Conservation (phyloP, 2,329 filamentous ascomycete species). For the Neoscytalidium dimidiatum region DNA sequence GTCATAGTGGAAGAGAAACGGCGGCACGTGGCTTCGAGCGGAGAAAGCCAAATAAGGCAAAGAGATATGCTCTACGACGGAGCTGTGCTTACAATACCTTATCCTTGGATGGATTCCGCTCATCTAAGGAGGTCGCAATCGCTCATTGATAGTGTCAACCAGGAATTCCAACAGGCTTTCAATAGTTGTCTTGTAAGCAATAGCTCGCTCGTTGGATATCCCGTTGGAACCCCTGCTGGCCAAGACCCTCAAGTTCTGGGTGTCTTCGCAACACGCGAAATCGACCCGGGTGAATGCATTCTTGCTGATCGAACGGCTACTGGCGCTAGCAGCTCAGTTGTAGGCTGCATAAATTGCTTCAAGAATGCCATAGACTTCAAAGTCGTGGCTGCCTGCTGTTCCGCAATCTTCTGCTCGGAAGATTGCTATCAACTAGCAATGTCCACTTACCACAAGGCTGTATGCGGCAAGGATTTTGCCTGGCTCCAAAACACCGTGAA, state of each 20-base stretch:
- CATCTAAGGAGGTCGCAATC: conserved; percentile 16
- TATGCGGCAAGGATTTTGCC: conserved; percentile 33
- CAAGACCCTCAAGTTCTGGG: not conserved
- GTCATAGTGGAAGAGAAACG: conserved; percentile 21
- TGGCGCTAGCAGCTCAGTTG: conserved; percentile 24
- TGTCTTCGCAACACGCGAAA: not conserved
- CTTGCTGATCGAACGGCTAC: conserved; percentile 23
- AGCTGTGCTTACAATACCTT: conserved; percentile 23
- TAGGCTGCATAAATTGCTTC: conserved; percentile 28
- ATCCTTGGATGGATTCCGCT: conserved; percentile 22
- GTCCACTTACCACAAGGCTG: conserved; percentile 28
- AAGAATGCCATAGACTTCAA: conserved; percentile 22
- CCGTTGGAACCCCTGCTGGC: not conserved
- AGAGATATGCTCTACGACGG: conserved; percentile 24
- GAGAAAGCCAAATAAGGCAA: not conserved
- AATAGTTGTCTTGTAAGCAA: not conserved
- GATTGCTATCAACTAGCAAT: conserved; percentile 28
- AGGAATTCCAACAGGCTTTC: not conserved
- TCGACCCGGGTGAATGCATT: conserved; percentile 24
- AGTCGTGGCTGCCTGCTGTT: conserved; percentile 26
- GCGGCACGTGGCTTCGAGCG: conserved; percentile 12
- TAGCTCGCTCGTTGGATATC: not conserved
- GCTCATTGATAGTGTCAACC: conserved; percentile 18
- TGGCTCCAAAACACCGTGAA: conserved; percentile 26
- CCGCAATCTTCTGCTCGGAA: conserved; percentile 29